phyloP scores from a whole-genome alignment of 2,329 filamentous ascomycete species.

The Neopestalotiopsis clavispora region DNA sequence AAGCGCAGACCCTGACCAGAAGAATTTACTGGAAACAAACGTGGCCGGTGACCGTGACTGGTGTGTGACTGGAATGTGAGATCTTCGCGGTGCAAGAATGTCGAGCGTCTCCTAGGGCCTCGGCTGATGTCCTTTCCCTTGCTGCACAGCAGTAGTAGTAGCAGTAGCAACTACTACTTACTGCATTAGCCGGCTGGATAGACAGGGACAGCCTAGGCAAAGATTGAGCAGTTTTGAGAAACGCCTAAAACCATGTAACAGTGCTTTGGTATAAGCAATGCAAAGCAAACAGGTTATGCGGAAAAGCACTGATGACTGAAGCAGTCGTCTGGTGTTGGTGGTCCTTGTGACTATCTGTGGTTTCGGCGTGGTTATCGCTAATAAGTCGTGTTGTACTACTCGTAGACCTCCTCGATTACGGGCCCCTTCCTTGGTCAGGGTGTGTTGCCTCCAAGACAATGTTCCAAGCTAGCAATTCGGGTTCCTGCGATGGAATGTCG shows the following conservation, averaged over 20 bases:
- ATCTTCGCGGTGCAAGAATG: constrained; percentile 31
- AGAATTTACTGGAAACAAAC: constrained; percentile 16
- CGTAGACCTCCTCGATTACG: not conserved
- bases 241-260: not conserved
- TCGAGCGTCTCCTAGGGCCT: constrained; percentile 17
- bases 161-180: constrained; percentile 10
- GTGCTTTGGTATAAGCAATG: not conserved
- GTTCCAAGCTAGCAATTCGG: constrained; percentile 32
- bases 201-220: constrained; percentile 9
- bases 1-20: constrained; percentile 25
- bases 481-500: constrained; percentile 14
- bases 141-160: constrained; percentile 5
- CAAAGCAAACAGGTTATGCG: not conserved
- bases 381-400: not conserved
- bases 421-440: not conserved
- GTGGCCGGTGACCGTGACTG: constrained; percentile 24
- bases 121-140: constrained; percentile 10
- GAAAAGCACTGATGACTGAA: not conserved
- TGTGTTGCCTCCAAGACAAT: constrained; percentile 23
- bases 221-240: not conserved
- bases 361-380: not conserved
- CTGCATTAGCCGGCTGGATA: constrained; percentile 26
- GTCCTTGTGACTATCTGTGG: not conserved
- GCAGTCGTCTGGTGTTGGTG: not conserved
- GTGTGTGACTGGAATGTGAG: constrained; percentile 32